A percentile compares a stretch with the other conserved stretches of the same genome.
phyloP scores from a whole-genome alignment of 2,329 filamentous ascomycete genomes.

The Drechslerella dactyloides region DNA sequence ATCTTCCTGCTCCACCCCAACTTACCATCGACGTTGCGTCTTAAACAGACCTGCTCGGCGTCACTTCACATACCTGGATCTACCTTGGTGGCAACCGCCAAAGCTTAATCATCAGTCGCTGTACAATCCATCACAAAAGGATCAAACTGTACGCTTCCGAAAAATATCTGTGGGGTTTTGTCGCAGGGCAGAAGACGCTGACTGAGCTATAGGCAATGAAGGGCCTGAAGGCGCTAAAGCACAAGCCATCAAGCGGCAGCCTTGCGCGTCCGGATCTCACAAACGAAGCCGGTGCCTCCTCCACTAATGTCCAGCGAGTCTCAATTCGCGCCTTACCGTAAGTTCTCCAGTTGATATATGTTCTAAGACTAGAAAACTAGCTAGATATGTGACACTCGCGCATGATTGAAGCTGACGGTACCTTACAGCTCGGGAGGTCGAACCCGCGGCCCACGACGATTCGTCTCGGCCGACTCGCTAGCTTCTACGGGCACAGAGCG shows the following conservation, averaged over 20 bases:
- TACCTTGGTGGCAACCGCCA: no score
- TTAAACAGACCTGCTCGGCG: no score
- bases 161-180: no score
- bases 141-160: no score
- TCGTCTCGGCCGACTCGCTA: conserved; percentile 11
- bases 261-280: neutral
- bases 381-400: no score
- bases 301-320: neutral
- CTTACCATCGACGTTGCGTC: no score
- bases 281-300: neutral
- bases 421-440: conserved; percentile 24
- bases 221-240: neutral
- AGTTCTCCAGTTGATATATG: no score
- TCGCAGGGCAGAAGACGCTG: neutral
- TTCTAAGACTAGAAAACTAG: no score
- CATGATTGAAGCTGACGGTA: neutral
- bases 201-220: neutral
- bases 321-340: conserved; percentile 26
- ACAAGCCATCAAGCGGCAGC: neutral
- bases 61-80: no score
- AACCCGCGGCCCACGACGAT: conserved; percentile 17
- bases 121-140: no score
- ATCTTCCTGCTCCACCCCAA: no score
- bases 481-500: neutral
- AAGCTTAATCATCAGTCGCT: no score